Conservation (phyloP, 2,329 filamentous ascomycete species). For the Stenocarpella maydis region DNA sequence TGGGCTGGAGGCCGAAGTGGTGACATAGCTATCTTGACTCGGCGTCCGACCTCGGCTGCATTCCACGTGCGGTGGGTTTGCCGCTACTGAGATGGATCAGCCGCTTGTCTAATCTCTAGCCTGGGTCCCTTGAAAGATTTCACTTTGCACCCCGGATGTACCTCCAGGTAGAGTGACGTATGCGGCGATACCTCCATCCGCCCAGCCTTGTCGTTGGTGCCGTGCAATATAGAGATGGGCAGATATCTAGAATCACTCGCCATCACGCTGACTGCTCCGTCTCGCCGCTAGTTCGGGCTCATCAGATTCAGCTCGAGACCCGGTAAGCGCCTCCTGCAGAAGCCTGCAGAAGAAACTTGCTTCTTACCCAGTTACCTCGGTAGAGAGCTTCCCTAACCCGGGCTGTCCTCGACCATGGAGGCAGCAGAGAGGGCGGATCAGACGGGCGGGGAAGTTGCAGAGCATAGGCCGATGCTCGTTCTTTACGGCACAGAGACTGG, state of each 20-base stretch:
- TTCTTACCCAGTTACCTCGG: too few species aligned
- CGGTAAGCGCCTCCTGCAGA: too few species aligned
- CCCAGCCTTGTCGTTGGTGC: conserved; percentile 2
- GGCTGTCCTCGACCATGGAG: conserved; percentile 12
- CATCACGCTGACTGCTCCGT: not conserved
- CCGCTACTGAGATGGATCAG: not conserved
- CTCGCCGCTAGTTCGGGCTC: not conserved
- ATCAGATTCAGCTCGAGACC: not conserved
- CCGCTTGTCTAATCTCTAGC: not conserved
- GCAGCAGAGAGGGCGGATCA: conserved; percentile 17
- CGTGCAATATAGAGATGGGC: not conserved
- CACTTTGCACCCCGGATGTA: conserved; percentile 13
- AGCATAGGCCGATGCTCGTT: conserved; percentile 65
- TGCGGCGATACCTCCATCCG: conserved; percentile 25
- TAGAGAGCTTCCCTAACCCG: not conserved
- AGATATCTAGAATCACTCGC: not conserved
- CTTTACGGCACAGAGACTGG: conserved; percentile 96
- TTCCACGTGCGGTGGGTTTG: not conserved
- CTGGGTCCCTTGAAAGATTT: conserved; percentile 12
- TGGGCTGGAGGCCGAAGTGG: not conserved
- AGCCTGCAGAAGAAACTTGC: too few species aligned
- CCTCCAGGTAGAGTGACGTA: not conserved
- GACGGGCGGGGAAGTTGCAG: conserved; percentile 35
- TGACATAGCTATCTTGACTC: conserved; percentile 26
- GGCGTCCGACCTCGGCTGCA: conserved; percentile 34